Base-by-base conservation (phyloP, 768 basidiomycete genomes). In the Dacryopinax spathularia region DNA sequence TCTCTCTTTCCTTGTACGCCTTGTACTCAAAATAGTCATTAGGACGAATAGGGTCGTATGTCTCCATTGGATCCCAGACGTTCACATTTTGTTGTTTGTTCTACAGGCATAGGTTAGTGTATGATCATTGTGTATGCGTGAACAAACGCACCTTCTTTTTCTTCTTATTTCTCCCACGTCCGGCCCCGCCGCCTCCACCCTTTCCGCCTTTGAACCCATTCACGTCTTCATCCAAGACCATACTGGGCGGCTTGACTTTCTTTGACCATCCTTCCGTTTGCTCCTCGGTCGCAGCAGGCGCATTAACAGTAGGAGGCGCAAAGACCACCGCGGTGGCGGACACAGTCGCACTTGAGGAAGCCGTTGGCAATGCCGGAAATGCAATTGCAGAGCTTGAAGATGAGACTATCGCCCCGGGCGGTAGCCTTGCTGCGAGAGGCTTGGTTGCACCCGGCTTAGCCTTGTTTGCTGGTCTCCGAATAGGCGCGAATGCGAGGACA, bases 11-110 rank as follows among this genome's bases (percentile, higher is more conserved):
- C 67, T 86, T 86, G 84, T 85, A 91, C 12, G 83, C 68, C 69
- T 91, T 92, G 78, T 85, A 92, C 68, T 92, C 91, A 68, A 86
- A 85, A 74, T 92, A 91, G 68, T 93, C 91, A 65, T 92, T 92
- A 1, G 91, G 91, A 27, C 87, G 82, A 22, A 84, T 74, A 1
- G 89, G 87, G 66, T 93, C 91, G 71, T 93, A 93, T 31, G 75
- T 78, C 69, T 91, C 90, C 63, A 74, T 71, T 3, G 90, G 90
- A 73, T 92, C 89, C 90, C 90, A 91, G 1, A 82, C 73, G 1
- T 74, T 63, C 35, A 35, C 59, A 33, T 60, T 65, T 56, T 29
- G 62, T 59, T 63, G 37, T 27, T 5, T 3, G 18, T 64, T 60
- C 20, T 41, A 9, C 16, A 62, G 18, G 3, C n/a, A 15, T 25